These are phyloP conservation scores for Hordeum vulgare DNA, from an alignment of 176 grass and related monocot species.

Conservation along the genomic window DNA sequence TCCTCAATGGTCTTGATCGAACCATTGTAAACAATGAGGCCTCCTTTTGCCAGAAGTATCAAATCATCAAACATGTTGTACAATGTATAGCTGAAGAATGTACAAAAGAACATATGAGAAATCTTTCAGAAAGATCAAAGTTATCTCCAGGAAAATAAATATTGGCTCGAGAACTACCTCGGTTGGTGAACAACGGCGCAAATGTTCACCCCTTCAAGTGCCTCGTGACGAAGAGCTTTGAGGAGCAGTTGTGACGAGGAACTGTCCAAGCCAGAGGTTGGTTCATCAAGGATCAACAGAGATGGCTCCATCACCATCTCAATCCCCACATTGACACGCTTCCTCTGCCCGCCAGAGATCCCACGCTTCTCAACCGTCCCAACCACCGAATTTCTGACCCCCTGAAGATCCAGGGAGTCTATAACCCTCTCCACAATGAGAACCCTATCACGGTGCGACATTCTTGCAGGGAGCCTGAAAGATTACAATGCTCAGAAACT, in stretches of 20 bases:
- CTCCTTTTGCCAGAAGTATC: constrained; percentile 81
- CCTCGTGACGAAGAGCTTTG: constrained; percentile 75
- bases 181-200: constrained; percentile 88
- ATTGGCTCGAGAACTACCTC: constrained; percentile 24
- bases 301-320: constrained; percentile 98
- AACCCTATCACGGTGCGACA: constrained; percentile 51
- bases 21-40: constrained; percentile 65
- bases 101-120: not conserved
- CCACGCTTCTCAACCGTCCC: constrained; percentile 92
- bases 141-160: not conserved
- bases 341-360: constrained; percentile 86
- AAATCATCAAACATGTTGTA: constrained; percentile 88
- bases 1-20: constrained; percentile 56
- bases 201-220: constrained; percentile 80
- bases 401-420: constrained; percentile 76
- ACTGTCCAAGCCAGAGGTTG: constrained; percentile 92
- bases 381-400: constrained; percentile 63
- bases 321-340: constrained; percentile 89
- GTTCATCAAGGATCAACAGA: constrained; percentile 88
- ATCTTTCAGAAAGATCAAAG: not conserved
- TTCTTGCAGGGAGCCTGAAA: constrained; percentile 51
- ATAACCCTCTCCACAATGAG: constrained; percentile 90
- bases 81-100: constrained; percentile 47
- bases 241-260: constrained; percentile 79
- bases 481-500: not conserved